phyloP scores from a whole-genome alignment of 225 moss, liverwort and hornwort genomes.

The Pleurozium schreberi region DNA sequence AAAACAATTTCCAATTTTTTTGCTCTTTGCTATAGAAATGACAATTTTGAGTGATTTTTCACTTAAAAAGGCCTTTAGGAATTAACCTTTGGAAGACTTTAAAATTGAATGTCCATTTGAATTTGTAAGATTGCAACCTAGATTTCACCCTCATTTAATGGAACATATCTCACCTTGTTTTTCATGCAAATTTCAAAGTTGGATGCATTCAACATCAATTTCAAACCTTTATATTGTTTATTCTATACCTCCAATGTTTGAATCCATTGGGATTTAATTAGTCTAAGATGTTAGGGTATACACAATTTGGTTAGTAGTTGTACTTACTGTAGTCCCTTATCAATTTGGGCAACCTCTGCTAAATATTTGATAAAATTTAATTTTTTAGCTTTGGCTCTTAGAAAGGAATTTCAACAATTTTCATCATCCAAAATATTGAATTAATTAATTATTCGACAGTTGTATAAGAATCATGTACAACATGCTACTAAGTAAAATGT shows the following conservation, averaged over 20 bases:
- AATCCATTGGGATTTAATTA: neutral
- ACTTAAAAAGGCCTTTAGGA: neutral
- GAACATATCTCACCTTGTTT: neutral
- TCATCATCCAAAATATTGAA: no score
- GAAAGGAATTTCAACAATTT: no score
- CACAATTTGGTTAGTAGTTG: neutral
- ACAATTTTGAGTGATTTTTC: accelerated
- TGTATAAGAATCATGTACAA: no score
- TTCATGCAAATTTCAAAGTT: neutral
- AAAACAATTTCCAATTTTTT: no score
- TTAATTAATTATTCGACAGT: no score
- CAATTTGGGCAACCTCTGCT: no score
- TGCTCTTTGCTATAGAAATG: no score
- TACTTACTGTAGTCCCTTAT: no score
- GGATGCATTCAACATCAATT: neutral
- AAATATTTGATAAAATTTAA: no score
- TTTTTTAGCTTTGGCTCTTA: no score
- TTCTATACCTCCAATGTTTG: neutral
- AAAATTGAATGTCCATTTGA: no score
- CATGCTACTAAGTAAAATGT: no score
- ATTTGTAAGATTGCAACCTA: neutral
- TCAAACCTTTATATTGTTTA: accelerated
- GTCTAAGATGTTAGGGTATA: neutral
- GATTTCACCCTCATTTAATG: neutral
- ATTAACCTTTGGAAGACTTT: neutral